These are phyloP conservation scores for Astrothelium subdiscretum DNA, from an alignment of 495 filamentous ascomycete genomes.

Conservation along the genomic window DNA sequence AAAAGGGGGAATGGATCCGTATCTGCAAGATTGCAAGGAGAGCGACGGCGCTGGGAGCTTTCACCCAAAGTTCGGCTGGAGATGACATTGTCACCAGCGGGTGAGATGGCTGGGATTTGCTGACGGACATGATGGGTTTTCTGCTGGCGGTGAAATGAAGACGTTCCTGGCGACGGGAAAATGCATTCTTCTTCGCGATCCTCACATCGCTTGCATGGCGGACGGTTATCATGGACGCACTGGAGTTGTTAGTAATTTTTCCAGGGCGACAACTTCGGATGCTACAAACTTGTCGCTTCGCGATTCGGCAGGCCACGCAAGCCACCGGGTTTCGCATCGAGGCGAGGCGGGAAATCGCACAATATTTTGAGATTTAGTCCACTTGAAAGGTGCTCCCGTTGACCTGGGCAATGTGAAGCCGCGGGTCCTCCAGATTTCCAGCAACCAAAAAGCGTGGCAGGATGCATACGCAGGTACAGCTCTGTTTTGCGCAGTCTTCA, in stretches of 20 bases:
- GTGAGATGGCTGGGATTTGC: not conserved
- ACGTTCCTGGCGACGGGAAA: slow-evolving; percentile 22
- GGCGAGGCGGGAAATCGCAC: not conserved
- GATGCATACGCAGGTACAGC: not conserved
- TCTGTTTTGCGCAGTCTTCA: not conserved
- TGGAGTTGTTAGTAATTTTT: not conserved
- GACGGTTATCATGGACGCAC: slow-evolving; percentile 20
- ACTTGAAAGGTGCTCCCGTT: not conserved
- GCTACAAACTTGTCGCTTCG: slow-evolving; percentile 14
- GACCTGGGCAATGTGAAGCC: not conserved
- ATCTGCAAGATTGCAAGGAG: slow-evolving; percentile 7
- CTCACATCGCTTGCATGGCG: slow-evolving; percentile 23
- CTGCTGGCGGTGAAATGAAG: slow-evolving; percentile 16
- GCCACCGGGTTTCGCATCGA: slow-evolving; percentile 22
- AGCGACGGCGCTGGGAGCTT: slow-evolving; percentile 5
- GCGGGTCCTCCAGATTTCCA: not conserved
- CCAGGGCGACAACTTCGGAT: not conserved
- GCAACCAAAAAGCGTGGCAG: not conserved
- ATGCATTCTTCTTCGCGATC: slow-evolving; percentile 13
- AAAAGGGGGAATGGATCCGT: slow-evolving; percentile 20
- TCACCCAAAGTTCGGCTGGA: slow-evolving; percentile 7
- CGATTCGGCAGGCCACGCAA: slow-evolving; percentile 19
- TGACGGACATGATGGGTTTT: slow-evolving; percentile 6
- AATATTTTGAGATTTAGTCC: not conserved
- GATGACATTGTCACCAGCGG: not conserved